These are phyloP conservation scores for Exophiala calicioides DNA, from an alignment of 2,329 filamentous ascomycete genomes.

Conservation along the genomic window DNA sequence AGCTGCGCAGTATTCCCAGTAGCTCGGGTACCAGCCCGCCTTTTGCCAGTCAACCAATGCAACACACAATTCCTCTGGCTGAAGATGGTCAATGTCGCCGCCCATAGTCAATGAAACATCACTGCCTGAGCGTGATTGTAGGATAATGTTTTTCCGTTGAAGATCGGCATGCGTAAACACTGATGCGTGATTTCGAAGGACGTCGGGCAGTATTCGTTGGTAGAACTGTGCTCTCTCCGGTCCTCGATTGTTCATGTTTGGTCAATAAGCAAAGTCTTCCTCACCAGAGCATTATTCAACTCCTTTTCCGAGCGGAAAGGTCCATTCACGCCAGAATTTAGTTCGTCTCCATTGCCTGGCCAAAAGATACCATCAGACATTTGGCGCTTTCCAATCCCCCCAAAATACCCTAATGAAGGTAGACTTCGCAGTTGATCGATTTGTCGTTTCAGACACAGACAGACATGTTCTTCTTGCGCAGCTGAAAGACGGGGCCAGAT, in stretches of 20 bases:
- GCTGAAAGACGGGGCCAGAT: slow-evolving; percentile 2
- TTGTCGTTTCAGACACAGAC: slow-evolving; percentile 3
- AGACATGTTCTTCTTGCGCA: slow-evolving; percentile 4
- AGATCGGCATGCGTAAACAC: slow-evolving; percentile 3
- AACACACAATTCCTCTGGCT: slow-evolving; percentile 11
- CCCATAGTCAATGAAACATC: not conserved
- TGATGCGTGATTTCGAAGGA: slow-evolving; percentile 1
- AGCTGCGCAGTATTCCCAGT: slow-evolving; percentile 31
- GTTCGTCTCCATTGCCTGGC: not conserved
- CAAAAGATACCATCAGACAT: not conserved
- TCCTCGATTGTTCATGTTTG: not conserved
- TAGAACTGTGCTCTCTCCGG: slow-evolving; percentile 2
- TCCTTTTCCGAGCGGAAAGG: not conserved
- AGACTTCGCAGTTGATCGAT: slow-evolving; percentile 5
- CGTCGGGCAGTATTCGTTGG: slow-evolving; percentile 2
- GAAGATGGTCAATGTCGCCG: slow-evolving; percentile 1
- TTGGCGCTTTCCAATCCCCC: not conserved
- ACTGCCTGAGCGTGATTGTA: slow-evolving; percentile 1
- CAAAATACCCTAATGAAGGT: not conserved
- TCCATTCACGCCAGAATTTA: not conserved
- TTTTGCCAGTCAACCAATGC: slow-evolving; percentile 35
- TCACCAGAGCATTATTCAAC: not conserved
- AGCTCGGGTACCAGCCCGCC: slow-evolving; percentile 33
- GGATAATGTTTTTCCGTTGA: slow-evolving; percentile 9
- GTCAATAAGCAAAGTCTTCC: not conserved